Percentiles rank a stretch among this genome's conserved stretches.
Conservation (phyloP, 495 filamentous ascomycete species). For the Annulohypoxylon stygium region DNA sequence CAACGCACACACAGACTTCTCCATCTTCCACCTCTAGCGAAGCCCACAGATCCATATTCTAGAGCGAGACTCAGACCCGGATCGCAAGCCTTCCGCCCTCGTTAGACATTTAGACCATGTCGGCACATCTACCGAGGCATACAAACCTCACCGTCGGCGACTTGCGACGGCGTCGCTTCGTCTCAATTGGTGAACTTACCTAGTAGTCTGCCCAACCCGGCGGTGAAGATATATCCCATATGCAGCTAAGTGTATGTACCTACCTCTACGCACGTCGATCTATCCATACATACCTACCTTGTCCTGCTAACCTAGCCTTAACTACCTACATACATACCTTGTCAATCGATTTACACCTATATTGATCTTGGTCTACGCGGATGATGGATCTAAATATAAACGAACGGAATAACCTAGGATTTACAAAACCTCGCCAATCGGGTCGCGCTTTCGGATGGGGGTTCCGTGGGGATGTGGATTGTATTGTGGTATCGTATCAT, state of each 20-base stretch:
- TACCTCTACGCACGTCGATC: background rate
- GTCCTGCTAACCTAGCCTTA: no score
- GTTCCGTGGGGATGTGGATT: background rate
- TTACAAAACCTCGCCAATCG: slow-evolving; percentile 1
- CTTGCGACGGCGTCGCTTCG: background rate
- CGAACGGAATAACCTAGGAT: background rate
- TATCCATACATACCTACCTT: no score
- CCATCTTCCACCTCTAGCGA: background rate
- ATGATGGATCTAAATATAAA: background rate
- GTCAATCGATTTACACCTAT: background rate
- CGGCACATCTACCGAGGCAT: background rate
- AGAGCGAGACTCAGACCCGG: background rate
- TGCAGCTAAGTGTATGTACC: background rate
- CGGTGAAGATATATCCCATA: background rate
- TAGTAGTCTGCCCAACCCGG: background rate
- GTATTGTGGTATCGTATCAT: slow-evolving; percentile 4
- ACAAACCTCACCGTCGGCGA: slow-evolving; percentile 4
- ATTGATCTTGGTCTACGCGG: background rate
- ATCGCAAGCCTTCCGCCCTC: background rate
- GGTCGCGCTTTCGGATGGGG: slow-evolving; percentile 12
- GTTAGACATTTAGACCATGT: background rate
- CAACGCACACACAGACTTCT: background rate
- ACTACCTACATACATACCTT: background rate
- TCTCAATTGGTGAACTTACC: background rate
- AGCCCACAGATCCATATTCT: background rate